These are phyloP conservation scores for Dothistroma pini DNA, from an alignment of 2,329 filamentous ascomycete genomes.

Conservation along the genomic window DNA sequence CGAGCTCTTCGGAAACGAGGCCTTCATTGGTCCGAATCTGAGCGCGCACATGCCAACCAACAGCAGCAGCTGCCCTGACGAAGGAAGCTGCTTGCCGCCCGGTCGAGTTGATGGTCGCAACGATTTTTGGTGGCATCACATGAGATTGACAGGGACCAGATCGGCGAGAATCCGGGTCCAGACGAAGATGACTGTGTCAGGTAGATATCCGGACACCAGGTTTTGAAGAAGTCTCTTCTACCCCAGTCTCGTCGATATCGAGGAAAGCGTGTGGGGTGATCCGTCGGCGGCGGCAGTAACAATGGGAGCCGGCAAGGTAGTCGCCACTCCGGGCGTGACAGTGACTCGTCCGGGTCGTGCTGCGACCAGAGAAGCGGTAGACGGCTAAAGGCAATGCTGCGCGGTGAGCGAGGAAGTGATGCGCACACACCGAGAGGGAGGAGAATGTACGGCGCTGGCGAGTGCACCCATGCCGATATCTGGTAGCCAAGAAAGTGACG, in stretches of 20 bases:
- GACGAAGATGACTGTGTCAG: not conserved
- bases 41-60: slow-evolving; percentile 89
- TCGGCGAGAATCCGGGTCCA: slow-evolving; percentile 1
- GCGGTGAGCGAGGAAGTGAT: not conserved
- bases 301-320: not conserved
- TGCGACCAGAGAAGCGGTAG: not conserved
- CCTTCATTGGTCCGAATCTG: slow-evolving; percentile 85
- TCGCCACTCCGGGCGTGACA: not conserved
- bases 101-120: slow-evolving; percentile 92
- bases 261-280: not conserved
- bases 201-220: not conserved
- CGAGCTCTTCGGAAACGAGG: slow-evolving; percentile 82
- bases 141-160: slow-evolving; percentile 23
- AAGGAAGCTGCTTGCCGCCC: slow-evolving; percentile 94
- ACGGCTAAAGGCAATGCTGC: not conserved
- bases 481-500: not conserved
- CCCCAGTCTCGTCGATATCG: not conserved
- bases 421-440: not conserved
- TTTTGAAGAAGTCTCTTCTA: not conserved
- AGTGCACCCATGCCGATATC: not conserved
- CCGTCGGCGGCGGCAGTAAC: too few relatives aligned
- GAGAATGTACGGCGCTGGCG: not conserved
- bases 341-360: not conserved
- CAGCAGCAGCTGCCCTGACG: slow-evolving; percentile 87
- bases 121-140: slow-evolving; percentile 59